Evolutionary conservation across 164 flowering plant species (phyloP).

Genomic region (Magnolia changhungtana): DNA sequence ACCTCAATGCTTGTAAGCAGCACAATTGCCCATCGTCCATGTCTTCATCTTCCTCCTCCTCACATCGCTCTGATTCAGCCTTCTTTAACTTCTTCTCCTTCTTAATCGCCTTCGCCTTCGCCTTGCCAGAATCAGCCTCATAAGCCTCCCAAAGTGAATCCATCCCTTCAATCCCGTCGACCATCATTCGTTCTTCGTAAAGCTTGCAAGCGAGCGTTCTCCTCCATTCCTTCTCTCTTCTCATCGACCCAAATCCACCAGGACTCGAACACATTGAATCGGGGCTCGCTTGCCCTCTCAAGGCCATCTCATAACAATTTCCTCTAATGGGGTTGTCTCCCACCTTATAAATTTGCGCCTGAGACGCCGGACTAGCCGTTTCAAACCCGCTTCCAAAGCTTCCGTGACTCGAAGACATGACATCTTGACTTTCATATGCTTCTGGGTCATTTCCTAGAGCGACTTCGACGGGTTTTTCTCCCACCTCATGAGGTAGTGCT

Average conservation of each 20-base stretch:
- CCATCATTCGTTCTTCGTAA: constrained; percentile 53
- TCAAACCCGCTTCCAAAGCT: background rate
- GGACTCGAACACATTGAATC: constrained; percentile 15
- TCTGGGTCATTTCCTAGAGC: background rate
- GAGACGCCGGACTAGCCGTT: background rate
- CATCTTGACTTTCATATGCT: constrained; percentile 1
- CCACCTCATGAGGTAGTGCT: background rate
- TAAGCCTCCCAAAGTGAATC: constrained; percentile 86
- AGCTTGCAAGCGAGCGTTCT: constrained; percentile 90
- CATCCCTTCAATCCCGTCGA: constrained; percentile 64
- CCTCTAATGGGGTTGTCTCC: background rate
- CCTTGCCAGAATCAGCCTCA: constrained; percentile 39
- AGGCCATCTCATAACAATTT: background rate
- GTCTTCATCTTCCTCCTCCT: constrained; percentile 29
- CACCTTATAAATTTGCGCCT: background rate
- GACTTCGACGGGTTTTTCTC: constrained; percentile 1
- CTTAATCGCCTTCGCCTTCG: constrained; percentile 12
- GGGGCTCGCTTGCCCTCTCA: constrained; percentile 3
- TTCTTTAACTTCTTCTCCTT: constrained; percentile 19
- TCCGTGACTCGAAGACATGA: background rate
- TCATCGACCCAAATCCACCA: constrained; percentile 59
- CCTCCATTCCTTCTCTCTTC: constrained; percentile 83
- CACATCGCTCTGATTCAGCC: constrained; percentile 7
- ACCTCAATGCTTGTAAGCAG: constrained; percentile 77
- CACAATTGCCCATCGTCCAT: constrained; percentile 46